Percentiles rank a stretch among this genome's conserved stretches.
Evolutionary conservation across 2,329 filamentous ascomycete species (phyloP).

Genomic region (Alternaria angustiovoidea): DNA sequence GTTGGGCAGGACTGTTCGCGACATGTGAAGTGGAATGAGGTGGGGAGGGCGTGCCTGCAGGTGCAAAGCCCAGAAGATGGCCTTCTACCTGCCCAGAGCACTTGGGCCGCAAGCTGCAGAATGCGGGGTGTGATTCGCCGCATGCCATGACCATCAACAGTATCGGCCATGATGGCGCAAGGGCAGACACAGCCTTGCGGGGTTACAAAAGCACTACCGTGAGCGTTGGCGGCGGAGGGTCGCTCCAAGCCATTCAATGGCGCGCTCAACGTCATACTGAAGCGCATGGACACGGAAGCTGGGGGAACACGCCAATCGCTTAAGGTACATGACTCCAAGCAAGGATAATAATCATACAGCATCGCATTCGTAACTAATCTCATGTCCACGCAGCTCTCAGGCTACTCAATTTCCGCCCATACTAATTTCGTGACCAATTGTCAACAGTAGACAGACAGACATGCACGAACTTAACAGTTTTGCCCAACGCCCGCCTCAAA

Average conservation of each 20-base stretch:
- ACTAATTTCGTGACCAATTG: constrained; percentile 5
- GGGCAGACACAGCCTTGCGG: constrained; percentile 20
- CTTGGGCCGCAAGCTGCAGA: constrained; percentile 26
- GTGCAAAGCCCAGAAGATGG: constrained; percentile 5
- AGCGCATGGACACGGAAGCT: constrained; percentile 3
- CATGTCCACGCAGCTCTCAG: not conserved
- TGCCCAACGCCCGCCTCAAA: constrained; percentile 17
- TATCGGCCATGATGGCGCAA: constrained; percentile 16
- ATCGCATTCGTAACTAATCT: constrained; percentile 8
- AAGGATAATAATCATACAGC: constrained; percentile 1
- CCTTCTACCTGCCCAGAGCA: constrained; percentile 21
- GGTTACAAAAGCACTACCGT: constrained; percentile 6
- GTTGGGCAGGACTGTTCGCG: constrained; percentile 2
- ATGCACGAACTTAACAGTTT: constrained; percentile 1
- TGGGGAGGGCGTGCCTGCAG: constrained; percentile 28
- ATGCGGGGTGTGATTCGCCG: constrained; percentile 33
- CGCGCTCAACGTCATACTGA: constrained; percentile 26
- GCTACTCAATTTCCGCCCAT: not conserved
- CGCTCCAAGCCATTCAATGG: constrained; percentile 20
- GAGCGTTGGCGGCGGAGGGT: constrained; percentile 8
- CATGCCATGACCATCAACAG: constrained; percentile 21
- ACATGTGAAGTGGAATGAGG: constrained; percentile 19
- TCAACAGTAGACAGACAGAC: constrained; percentile 9
- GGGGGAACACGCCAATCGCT: constrained; percentile 25
- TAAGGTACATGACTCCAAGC: constrained; percentile 8